Evolutionary conservation across 78 protist genomes (phyloP).

Genomic region (Anaeramoeba flamelloides): DNA sequence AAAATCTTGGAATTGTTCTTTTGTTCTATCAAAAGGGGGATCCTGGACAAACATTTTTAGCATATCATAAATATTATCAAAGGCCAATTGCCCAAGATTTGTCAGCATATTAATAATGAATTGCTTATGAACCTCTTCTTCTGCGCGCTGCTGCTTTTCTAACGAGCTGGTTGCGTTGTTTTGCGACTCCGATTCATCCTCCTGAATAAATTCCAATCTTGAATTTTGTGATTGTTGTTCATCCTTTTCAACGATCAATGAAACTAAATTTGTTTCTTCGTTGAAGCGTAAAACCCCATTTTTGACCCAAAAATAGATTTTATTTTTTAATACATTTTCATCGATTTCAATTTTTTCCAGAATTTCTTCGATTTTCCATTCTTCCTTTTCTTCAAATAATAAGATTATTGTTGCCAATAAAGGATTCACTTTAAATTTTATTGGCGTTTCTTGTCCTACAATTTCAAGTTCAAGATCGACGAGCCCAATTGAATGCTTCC

Average conservation of each 20-base stretch:
- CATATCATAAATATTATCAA: background rate
- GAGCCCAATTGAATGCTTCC: slow-evolving; percentile 40
- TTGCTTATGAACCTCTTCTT: slow-evolving; percentile 18
- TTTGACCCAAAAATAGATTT: slow-evolving; percentile 32
- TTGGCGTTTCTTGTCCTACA: background rate
- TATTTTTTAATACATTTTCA: slow-evolving; percentile 14
- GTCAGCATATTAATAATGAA: slow-evolving; percentile 43
- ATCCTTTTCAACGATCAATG: background rate
- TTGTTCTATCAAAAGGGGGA: background rate
- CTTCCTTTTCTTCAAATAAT: slow-evolving; percentile 8
- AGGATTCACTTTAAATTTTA: slow-evolving; percentile 28
- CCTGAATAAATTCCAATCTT: slow-evolving; percentile 16
- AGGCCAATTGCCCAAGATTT: slow-evolving; percentile 30
- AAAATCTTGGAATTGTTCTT: background rate
- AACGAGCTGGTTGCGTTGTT: slow-evolving; percentile 2
- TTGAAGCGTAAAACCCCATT: slow-evolving; percentile 12
- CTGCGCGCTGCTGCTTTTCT: slow-evolving; percentile 18
- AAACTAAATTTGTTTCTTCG: background rate
- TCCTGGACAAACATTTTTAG: background rate
- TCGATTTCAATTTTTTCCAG: slow-evolving; percentile 5
- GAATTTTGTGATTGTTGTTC: background rate
- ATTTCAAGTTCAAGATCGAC: slow-evolving; percentile 37
- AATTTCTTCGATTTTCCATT: slow-evolving; percentile 2
- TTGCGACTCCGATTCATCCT: slow-evolving; percentile 2
- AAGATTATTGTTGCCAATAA: slow-evolving; percentile 33